Evolutionary conservation across 257 asterid genomes (phyloP).

Genomic region (Solanum chmielewskii): DNA sequence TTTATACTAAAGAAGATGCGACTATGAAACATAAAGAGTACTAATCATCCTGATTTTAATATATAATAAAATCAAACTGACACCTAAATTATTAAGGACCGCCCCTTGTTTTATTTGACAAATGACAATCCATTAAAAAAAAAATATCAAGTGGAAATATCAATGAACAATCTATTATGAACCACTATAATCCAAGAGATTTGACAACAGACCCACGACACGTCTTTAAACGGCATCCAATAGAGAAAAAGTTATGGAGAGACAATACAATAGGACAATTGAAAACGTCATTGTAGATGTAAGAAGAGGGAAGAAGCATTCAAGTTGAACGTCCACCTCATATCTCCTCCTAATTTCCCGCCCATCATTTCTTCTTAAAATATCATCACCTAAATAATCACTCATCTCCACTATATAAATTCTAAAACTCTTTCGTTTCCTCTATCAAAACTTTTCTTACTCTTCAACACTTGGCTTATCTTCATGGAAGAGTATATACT

Average conservation of each 20-base stretch:
- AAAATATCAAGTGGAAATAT: neutral
- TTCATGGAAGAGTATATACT: neutral
- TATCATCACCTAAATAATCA: neutral
- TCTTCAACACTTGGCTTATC: neutral
- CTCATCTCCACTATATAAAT: neutral
- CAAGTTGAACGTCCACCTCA: neutral
- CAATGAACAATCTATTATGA: neutral
- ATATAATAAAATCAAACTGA: neutral
- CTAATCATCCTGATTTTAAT: no score
- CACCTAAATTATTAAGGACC: neutral
- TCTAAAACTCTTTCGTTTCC: neutral
- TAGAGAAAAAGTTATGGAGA: neutral
- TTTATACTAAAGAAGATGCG: no score
- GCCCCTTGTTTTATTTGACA: neutral
- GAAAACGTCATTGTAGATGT: slow-evolving; percentile 16
- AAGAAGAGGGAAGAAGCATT: neutral
- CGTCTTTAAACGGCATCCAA: neutral
- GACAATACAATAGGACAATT: slow-evolving; percentile 9
- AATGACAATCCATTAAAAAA: neutral
- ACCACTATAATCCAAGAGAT: neutral
- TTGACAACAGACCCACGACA: neutral
- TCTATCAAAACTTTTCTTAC: neutral
- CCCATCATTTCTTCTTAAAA: neutral
- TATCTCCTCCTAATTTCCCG: neutral
- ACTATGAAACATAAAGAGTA: no score